These are phyloP conservation scores for Stygiomarasmius scandens DNA, from an alignment of 1,284 basidiomycete genomes.

Conservation along the genomic window DNA sequence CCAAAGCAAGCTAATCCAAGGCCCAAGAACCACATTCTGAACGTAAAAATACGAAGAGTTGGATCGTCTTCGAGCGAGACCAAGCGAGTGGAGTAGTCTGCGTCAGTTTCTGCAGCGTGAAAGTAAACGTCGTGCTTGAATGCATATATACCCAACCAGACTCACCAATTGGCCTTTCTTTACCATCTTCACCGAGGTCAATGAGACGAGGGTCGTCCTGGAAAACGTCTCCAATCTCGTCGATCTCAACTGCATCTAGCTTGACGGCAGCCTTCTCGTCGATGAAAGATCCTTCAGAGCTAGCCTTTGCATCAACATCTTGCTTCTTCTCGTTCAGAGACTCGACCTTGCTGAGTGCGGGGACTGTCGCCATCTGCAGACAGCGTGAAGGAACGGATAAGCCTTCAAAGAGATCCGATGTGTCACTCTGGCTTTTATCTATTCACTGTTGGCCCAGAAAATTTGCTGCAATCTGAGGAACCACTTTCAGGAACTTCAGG, in stretches of 20 bases:
- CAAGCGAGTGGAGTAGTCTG: constrained; percentile 51
- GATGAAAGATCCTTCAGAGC: neutral
- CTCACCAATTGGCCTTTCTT: constrained; percentile 42
- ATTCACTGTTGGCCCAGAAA: too few species aligned
- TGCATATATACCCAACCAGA: too few species aligned
- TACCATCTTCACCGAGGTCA: constrained; percentile 39
- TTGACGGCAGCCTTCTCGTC: neutral
- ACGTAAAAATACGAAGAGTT: constrained; percentile 57
- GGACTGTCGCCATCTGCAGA: neutral
- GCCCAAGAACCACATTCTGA: constrained; percentile 62
- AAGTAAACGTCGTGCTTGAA: neutral
- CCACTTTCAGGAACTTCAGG: too few species aligned
- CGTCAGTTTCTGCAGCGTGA: constrained; percentile 38
- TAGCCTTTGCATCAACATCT: neutral
- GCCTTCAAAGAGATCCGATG: neutral
- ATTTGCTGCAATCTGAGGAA: too few species aligned
- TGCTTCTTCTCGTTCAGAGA: neutral
- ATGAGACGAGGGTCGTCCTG: constrained; percentile 36
- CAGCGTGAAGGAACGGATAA: neutral
- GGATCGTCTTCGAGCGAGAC: constrained; percentile 60
- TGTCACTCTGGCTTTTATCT: too few species aligned
- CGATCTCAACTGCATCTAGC: neutral
- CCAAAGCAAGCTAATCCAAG: constrained; percentile 64
- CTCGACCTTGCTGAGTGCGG: neutral
- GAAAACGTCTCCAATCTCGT: constrained; percentile 30